Base-by-base conservation (phyloP, 768 basidiomycete species). In the Paxillus rubicundulus region DNA sequence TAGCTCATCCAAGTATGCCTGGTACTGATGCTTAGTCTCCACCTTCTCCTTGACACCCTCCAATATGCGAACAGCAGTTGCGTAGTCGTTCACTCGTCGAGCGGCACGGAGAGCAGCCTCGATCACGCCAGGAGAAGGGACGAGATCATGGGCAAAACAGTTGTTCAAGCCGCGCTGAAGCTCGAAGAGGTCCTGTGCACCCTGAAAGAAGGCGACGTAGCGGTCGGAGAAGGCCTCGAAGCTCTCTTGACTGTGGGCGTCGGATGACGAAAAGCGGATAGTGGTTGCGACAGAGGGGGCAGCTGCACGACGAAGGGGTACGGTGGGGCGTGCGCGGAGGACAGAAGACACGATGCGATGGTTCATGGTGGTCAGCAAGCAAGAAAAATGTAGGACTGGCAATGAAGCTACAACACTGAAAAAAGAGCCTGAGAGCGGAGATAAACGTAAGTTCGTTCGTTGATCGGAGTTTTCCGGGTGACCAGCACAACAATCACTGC, bases 121-220 rank as follows among this genome's bases (percentile, higher is more conserved):
- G 49, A 95, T 74, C 62, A 96, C 91, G 49, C 77, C 69, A 24
- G 91, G 82, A 2, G 90, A 82, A 5, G 93, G 93, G 13, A 97
- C 94, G 57, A 97, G 83, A 72, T 99, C 97, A 72, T 98, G 96
- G 2, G 97, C 92, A 70, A 99, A 99, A 77, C 95, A 98, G 81
- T 99, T 99, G 81, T 99, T 98, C 64, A 99, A 78, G 36, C 97
- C 97, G 46, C 97, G 91, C 75, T 99, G 96, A 58, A 99, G 89
- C 78, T 99, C 97, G 68, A 99, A 99, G 52, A 98, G 82, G 75
- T 99, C 97, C 67, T 93, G 85, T 45, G 92, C 93, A 50, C 83
- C 80, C 67, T 89, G 74, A 82, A 99, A 99, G 75, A 99, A 99
- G 59, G 78, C 78, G 66, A 93, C 86, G 74, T 98, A 98, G 68